These are phyloP conservation scores for Apiospora koreana DNA, from an alignment of 2,329 filamentous ascomycete species.

Conservation along the genomic window DNA sequence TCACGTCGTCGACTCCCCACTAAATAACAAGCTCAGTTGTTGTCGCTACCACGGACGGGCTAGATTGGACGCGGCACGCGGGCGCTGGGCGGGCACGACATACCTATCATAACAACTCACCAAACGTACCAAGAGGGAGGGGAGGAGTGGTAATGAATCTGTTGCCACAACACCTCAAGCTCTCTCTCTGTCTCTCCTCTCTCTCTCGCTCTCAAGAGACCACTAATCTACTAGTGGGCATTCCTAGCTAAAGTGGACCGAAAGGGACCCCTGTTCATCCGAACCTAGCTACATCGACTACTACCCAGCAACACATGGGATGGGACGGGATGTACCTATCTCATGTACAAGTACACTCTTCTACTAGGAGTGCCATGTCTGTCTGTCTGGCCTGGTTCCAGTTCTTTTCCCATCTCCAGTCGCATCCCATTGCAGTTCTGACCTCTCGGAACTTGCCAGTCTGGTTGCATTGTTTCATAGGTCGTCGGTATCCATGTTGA, in stretches of 20 bases:
- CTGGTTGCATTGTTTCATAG: constrained; percentile 12
- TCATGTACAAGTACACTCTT: background rate
- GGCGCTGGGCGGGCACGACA: background rate
- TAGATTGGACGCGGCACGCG: background rate
- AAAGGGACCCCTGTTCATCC: background rate
- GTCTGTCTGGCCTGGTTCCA: background rate
- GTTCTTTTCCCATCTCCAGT: background rate
- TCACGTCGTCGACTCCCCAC: background rate
- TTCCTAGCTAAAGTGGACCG: background rate
- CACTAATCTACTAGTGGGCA: background rate
- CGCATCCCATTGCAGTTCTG: background rate
- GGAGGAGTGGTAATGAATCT: background rate
- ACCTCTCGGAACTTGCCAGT: constrained; percentile 1
- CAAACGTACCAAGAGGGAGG: background rate
- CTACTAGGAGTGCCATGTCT: background rate
- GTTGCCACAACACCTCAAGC: too few relatives aligned
- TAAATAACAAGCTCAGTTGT: constrained; percentile 1
- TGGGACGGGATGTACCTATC: background rate
- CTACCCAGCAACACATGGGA: background rate
- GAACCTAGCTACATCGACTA: background rate
- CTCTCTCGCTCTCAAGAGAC: too few relatives aligned
- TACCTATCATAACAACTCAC: background rate
- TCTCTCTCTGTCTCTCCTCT: too few relatives aligned
- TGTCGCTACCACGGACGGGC: background rate
- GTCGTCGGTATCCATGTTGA: constrained; percentile 9